Evolutionary conservation across 1,139 yeast genomes (phyloP).

Genomic region (Protomyces arabidopsidicola): DNA sequence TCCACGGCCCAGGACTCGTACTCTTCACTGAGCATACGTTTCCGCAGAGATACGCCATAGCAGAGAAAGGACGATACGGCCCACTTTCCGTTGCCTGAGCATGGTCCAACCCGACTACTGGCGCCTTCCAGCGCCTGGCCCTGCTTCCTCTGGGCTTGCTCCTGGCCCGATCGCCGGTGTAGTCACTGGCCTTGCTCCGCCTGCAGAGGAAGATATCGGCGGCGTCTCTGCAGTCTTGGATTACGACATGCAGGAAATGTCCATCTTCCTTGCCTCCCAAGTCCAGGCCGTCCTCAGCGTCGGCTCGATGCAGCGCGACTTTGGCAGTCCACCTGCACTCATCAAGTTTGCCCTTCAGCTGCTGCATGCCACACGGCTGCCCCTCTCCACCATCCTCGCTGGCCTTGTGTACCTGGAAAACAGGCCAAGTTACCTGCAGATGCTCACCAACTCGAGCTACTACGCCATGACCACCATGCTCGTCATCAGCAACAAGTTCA

Average conservation of each 20-base stretch:
- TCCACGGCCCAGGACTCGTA: background rate
- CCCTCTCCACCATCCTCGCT: conserved; percentile 71
- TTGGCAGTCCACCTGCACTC: conserved; percentile 52
- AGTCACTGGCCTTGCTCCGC: background rate
- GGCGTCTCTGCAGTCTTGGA: conserved; percentile 76
- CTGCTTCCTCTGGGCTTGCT: background rate
- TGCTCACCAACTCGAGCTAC: conserved; percentile 44
- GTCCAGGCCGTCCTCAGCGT: conserved; percentile 54
- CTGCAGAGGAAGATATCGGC: conserved; percentile 44
- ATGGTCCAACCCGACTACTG: background rate
- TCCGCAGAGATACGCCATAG: background rate
- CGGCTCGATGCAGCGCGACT: conserved; percentile 52
- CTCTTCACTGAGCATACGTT: background rate
- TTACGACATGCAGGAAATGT: conserved; percentile 71
- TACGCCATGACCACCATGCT: conserved; percentile 62
- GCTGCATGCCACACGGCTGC: conserved; percentile 82
- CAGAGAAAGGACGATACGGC: background rate
- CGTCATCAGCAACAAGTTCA: conserved; percentile 72
- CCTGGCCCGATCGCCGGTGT: background rate
- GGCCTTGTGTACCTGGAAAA: conserved; percentile 68
- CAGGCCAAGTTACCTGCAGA: conserved; percentile 36
- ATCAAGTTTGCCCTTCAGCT: conserved; percentile 61
- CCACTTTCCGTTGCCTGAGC: background rate
- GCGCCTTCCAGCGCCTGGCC: background rate
- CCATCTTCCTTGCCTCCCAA: conserved; percentile 51